Percentiles rank a stretch among this genome's conserved stretches.
Evolutionary conservation across 2,329 filamentous ascomycete species (phyloP).

Genomic region (Diaporthe nobilis): DNA sequence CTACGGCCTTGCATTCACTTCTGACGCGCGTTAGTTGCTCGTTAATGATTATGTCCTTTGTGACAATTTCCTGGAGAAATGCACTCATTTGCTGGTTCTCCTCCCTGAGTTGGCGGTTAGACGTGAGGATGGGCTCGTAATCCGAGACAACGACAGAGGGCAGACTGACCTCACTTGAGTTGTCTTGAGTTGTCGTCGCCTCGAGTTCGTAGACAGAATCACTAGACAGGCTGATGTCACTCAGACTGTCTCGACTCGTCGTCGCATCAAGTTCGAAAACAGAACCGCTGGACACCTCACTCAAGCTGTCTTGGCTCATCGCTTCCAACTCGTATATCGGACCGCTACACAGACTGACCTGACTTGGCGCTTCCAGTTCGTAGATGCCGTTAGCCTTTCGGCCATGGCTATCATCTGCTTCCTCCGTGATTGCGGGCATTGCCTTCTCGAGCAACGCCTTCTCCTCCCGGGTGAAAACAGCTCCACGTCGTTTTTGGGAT

Average conservation of each 20-base stretch:
- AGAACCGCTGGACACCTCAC: not conserved
- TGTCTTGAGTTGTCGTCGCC: not conserved
- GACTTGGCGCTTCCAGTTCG: not conserved
- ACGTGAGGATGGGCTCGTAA: not conserved
- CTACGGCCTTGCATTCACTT: not conserved
- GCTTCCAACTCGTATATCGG: not conserved
- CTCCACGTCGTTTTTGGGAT: not conserved
- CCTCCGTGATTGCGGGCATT: not conserved
- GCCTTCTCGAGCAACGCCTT: not conserved
- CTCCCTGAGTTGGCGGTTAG: not conserved
- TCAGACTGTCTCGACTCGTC: not conserved
- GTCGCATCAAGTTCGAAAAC: constrained; percentile 2
- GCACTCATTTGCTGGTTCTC: constrained; percentile 17
- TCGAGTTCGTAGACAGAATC: not conserved
- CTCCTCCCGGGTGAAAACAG: not conserved
- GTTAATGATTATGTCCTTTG: constrained; percentile 1
- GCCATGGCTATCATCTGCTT: not conserved
- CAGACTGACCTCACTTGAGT: constrained; percentile 4
- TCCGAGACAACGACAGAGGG: not conserved
- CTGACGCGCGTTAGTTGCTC: constrained; percentile 23
- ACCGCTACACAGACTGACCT: not conserved
- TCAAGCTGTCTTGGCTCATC: not conserved
- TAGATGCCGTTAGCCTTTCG: not conserved
- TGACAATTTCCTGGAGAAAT: constrained; percentile 16
- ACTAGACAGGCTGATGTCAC: not conserved